Conservation (phyloP, 129 eudicot species). For the Erigeron canadensis region DNA sequence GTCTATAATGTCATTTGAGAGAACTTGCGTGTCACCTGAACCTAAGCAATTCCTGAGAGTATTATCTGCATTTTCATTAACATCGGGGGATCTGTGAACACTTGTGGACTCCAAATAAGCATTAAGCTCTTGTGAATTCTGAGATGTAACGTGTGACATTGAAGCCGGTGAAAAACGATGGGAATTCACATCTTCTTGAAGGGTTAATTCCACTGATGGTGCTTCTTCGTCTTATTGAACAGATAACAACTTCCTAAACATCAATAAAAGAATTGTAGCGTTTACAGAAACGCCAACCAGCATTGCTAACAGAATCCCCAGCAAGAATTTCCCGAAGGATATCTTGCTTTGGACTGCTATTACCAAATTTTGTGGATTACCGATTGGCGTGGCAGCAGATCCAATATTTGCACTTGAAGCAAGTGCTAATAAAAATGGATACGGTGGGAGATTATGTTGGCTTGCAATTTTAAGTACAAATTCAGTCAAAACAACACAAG, state of each 20-base stretch:
- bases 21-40: conserved; percentile 43
- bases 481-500: conserved; percentile 89
- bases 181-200: conserved; percentile 55
- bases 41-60: conserved; percentile 49
- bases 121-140: conserved; percentile 38
- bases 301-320: conserved; percentile 72
- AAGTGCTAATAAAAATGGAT: conserved; percentile 77
- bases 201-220: conserved; percentile 46
- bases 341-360: conserved; percentile 85
- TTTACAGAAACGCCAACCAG: conserved; percentile 64
- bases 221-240: conserved; percentile 72
- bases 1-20: conserved; percentile 37
- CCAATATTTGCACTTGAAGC: conserved; percentile 97
- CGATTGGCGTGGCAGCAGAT: conserved; percentile 92
- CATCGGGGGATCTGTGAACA: conserved; percentile 34
- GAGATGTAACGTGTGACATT: conserved; percentile 65
- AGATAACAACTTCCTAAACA: conserved; percentile 83
- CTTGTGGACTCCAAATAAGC: conserved; percentile 35
- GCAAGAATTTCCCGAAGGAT: conserved; percentile 63
- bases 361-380: conserved; percentile 90
- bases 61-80: conserved; percentile 26
- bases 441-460: conserved; percentile 95
- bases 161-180: conserved; percentile 93
- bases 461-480: conserved; percentile 87
- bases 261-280: conserved; percentile 60